Percentiles rank a stretch among this genome's conserved stretches.
Conservation (phyloP, 2,329 filamentous ascomycete genomes). For the Escovopsis sp. region DNA sequence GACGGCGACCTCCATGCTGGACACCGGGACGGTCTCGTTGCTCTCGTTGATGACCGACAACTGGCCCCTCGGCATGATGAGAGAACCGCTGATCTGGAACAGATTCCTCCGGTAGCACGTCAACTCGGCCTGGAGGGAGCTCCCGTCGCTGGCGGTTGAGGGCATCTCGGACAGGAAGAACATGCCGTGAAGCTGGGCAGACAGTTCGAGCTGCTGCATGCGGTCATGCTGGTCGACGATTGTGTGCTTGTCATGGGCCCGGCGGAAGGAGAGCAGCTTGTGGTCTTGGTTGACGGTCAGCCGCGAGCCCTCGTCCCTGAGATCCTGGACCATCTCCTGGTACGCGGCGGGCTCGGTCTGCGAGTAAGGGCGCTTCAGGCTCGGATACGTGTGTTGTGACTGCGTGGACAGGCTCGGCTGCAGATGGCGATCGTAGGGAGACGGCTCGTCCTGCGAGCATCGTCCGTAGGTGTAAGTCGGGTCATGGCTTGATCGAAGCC, state of each 20-base stretch:
- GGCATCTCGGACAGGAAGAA: constrained; percentile 77
- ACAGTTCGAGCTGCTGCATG: constrained; percentile 46
- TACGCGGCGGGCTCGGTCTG: constrained; percentile 41
- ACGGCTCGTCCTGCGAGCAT: constrained; percentile 39
- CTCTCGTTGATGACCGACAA: constrained; percentile 72
- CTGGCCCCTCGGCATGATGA: constrained; percentile 65
- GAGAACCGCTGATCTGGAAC: constrained; percentile 86
- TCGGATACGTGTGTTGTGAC: constrained; percentile 32
- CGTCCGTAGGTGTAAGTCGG: constrained; percentile 36
- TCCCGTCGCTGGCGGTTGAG: constrained; percentile 43
- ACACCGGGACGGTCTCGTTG: constrained; percentile 70
- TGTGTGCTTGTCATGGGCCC: constrained; percentile 43
- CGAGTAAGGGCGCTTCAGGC: constrained; percentile 42
- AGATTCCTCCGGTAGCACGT: constrained; percentile 93
- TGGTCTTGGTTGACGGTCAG: constrained; percentile 45
- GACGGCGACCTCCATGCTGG: constrained; percentile 71
- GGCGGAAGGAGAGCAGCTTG: constrained; percentile 44
- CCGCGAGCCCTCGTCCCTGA: constrained; percentile 43
- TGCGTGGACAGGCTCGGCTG: constrained; percentile 33
- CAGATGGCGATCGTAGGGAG: constrained; percentile 38
- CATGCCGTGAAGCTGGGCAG: constrained; percentile 73
- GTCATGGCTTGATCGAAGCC: constrained; percentile 36
- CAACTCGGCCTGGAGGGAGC: constrained; percentile 57
- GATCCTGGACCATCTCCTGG: constrained; percentile 46
- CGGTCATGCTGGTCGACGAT: constrained; percentile 45